Percentiles rank a stretch among this genome's conserved stretches.
phyloP scores from a whole-genome alignment of 345 rosid genomes.

The Clarkia xantiana region DNA sequence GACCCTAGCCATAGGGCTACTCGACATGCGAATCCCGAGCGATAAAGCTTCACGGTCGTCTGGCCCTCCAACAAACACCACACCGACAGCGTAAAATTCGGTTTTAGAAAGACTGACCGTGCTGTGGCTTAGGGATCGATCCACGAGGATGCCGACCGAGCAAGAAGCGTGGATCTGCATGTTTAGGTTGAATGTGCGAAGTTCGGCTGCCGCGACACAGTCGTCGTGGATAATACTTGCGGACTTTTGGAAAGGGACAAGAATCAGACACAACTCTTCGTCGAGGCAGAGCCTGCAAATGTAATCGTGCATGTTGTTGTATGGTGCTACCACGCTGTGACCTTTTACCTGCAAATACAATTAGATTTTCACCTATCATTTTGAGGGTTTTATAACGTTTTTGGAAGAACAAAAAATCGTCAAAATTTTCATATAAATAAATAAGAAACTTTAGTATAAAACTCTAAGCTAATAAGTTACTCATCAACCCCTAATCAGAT shows the following conservation, averaged over 20 bases:
- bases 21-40: slow-evolving; percentile 19
- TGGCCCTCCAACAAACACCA: slow-evolving; percentile 20
- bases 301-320: slow-evolving; percentile 14
- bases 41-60: slow-evolving; percentile 31
- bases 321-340: neutral
- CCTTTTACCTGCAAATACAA: neutral
- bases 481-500: too few relatives aligned
- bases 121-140: neutral
- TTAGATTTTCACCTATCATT: too few relatives aligned
- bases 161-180: slow-evolving; percentile 5
- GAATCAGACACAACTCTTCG: slow-evolving; percentile 9
- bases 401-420: too few relatives aligned
- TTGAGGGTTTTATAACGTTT: too few relatives aligned
- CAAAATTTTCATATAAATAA: too few relatives aligned
- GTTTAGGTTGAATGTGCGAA: slow-evolving; percentile 3
- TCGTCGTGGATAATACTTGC: slow-evolving; percentile 7
- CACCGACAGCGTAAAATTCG: neutral
- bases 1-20: slow-evolving; percentile 8
- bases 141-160: slow-evolving; percentile 8
- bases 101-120: neutral
- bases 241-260: slow-evolving; percentile 14
- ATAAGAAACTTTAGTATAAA: too few relatives aligned
- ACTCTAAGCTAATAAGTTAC: too few relatives aligned
- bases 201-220: slow-evolving; percentile 7
- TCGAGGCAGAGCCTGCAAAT: slow-evolving; percentile 15